phyloP scores from a whole-genome alignment of 2,329 filamentous ascomycete genomes.

The Leptographium galeiforme region DNA sequence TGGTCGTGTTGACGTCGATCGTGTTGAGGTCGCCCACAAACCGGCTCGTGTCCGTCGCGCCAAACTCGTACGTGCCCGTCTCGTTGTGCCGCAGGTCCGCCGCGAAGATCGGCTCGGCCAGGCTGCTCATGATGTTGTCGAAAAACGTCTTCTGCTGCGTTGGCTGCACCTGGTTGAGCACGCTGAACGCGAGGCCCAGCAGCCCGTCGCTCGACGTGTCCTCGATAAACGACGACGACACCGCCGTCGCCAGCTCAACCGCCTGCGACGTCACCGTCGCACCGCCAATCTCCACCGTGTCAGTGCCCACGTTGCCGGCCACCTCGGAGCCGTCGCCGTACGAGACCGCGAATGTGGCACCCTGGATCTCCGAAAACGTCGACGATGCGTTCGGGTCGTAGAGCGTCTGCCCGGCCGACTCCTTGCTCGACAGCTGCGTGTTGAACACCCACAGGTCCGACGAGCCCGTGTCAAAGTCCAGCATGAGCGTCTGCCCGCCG shows the following conservation, averaged over 20 bases:
- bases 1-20: constrained; percentile 43
- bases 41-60: constrained; percentile 49
- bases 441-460: constrained; percentile 66
- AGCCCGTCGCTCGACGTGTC: constrained; percentile 55
- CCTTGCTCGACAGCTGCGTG: constrained; percentile 33
- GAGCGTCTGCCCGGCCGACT: constrained; percentile 33
- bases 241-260: constrained; percentile 50
- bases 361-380: constrained; percentile 21
- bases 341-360: constrained; percentile 45
- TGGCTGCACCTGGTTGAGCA: constrained; percentile 51
- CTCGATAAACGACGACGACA: constrained; percentile 43
- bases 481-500: constrained; percentile 52
- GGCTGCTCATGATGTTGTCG: constrained; percentile 47
- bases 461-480: constrained; percentile 67
- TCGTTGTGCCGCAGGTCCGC: constrained; percentile 49
- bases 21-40: constrained; percentile 51
- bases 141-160: constrained; percentile 58
- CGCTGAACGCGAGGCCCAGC: constrained; percentile 53
- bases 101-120: constrained; percentile 57
- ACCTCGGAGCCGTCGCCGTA: constrained; percentile 58
- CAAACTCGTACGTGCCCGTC: constrained; percentile 60
- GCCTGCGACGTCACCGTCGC: constrained; percentile 47
- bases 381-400: constrained; percentile 24
- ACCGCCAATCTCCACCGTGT: constrained; percentile 54
- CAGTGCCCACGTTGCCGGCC: constrained; percentile 51